Evolutionary conservation across 768 basidiomycete species (phyloP), one percentile per base, ranked within the genome.

Genomic region (Trametes elegans): DNA sequence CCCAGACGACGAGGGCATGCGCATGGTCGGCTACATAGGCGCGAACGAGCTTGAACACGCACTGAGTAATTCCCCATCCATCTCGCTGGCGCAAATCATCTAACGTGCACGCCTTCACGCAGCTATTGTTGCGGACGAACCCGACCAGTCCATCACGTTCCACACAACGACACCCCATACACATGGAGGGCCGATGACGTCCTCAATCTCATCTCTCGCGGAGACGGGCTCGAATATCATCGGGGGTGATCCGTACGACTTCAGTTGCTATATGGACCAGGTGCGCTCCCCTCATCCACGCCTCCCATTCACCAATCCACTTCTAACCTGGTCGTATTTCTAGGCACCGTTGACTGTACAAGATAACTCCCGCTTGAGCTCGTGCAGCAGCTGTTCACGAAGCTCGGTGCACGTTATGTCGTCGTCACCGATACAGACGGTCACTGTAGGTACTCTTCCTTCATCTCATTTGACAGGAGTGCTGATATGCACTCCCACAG

Each of bases 1-100:
- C 59, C 74, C 71, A 29, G 83, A 78, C 49, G 65, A 56, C 6
- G 76, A 73, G 7, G 80, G 80, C 18, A 61, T 78, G 63, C 79
- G 90, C 34, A 79, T 97, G 77, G 79, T 91, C 32, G 97, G 94
- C 7, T 95, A 95, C 68, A 88, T 98, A 55, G 93, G 93, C 0
- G 82, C 85, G 26, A 95, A 87, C 63, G 97, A 99, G 70, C 80
- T 99, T 13, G 93, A 97, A 64, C 93, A 98, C 70, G 94, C 92
- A 5, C 73, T 99, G 4, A 81, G 90, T 93, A 69, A 49, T 85
- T 77, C 11, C 19, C 26, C 10, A n/a, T 13, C 39, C 24, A 5
- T 2, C 7, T 21, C 19, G n/a, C 11, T 13, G 16, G 13, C 1
- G 16, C 11, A 27, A 6, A 10, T 35, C 18, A 16, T 23, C 28